Evolutionary conservation across 148 eudicot species (phyloP), one percentile per base, ranked within the genome.

Genomic region (Fagopyrum homotropicum): DNA sequence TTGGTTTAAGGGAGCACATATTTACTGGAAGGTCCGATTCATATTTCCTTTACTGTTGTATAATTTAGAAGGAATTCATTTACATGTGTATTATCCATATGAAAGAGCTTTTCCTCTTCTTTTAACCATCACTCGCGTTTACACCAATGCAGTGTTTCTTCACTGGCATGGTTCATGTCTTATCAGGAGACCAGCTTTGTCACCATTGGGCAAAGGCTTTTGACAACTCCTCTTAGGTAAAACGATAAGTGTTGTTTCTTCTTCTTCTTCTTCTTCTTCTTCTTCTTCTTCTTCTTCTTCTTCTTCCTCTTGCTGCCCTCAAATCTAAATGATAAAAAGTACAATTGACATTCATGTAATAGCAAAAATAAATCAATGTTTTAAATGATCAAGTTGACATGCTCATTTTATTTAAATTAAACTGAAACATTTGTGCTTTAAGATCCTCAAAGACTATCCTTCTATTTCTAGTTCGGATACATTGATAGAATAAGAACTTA

Each of bases 161-260:
- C 99, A 17, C 81, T 95, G 79, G 99, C 92, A 57, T 89, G 94
- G 99, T 95, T 95, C 88, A 95, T 95, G 99, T 95, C 99, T 73
- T 92, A 95, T 85, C 99, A 95, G 77, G 99, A 95, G 73, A 85
- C 92, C 66, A 95, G 99, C 82, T 90, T 95, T 50, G 99, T 88
- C 80, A 95, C 99, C 45, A 95, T 95, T 76, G 96, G 99, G 77
- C 99, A 95, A 82, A 84, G 99, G 83, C 84, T 92, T 82, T 82
- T 95, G 77, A 96, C 98, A 71, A 92, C 93, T 84, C 99, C 97
- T 78, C 91, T 92, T 79, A 95, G 97, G 99, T 95, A 22, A 48
- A 74, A 35, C 55, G n/a, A 66, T 66, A 35, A 0, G 40, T 35
- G 40, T 35, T 35, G 40, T 35, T 35, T 35, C 40, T 35, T 35